Evolutionary conservation across 2,329 filamentous ascomycete species (phyloP).

Genomic region (Ceratocystis lukuohia): DNA sequence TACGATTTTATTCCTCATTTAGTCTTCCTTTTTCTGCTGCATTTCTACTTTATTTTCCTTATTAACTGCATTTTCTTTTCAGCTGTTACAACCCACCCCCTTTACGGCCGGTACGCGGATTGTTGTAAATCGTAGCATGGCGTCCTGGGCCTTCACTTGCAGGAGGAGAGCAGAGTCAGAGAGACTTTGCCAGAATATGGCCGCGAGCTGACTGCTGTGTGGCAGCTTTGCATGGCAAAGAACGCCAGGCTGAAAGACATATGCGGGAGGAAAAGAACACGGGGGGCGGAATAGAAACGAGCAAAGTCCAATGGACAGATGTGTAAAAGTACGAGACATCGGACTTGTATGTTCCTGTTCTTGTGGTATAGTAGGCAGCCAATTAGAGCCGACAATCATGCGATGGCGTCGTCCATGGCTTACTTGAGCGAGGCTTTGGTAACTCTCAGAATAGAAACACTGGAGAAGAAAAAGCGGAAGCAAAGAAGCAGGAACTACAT

Average conservation of each 20-base stretch:
- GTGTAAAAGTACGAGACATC: neutral
- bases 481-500: neutral
- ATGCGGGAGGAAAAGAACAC: neutral
- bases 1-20: too few relatives aligned
- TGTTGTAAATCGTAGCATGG: neutral
- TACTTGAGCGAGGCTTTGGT: too few relatives aligned
- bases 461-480: neutral
- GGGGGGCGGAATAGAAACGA: neutral
- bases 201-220: neutral
- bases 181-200: neutral
- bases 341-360: neutral
- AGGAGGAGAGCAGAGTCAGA: neutral
- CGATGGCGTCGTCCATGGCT: neutral
- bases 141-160: neutral
- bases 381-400: neutral
- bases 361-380: neutral
- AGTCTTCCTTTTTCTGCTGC: too few relatives aligned
- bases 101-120: neutral
- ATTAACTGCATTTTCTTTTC: neutral
- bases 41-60: too few relatives aligned
- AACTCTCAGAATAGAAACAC: neutral
- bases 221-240: neutral
- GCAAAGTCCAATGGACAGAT: too few relatives aligned
- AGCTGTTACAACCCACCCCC: neutral
- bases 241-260: constrained; percentile 1